These are phyloP conservation scores for Erucastrum elatum DNA, from an alignment of 345 rosid genomes.

Conservation along the genomic window DNA sequence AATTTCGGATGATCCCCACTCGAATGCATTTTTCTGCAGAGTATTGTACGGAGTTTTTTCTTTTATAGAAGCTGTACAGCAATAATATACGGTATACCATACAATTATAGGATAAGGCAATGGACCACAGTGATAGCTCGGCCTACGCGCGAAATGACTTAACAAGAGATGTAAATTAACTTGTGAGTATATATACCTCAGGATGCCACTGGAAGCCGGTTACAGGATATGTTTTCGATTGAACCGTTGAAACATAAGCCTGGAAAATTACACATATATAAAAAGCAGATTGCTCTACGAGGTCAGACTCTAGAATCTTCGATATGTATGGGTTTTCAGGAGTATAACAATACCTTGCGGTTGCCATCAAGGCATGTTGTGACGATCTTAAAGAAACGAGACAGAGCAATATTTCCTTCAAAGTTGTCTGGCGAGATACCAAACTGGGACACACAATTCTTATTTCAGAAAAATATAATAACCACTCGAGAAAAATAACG, in stretches of 20 bases:
- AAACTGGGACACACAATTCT: conserved; percentile 45
- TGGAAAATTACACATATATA: conserved; percentile 28
- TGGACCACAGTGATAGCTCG: neutral
- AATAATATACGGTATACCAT: neutral
- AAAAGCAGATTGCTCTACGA: neutral
- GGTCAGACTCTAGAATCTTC: neutral
- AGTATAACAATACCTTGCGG: conserved; percentile 49
- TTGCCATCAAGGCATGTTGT: conserved; percentile 72
- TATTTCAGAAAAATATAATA: conserved; percentile 4
- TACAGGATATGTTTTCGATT: conserved; percentile 73
- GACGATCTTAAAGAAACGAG: conserved; percentile 69
- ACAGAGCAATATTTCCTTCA: conserved; percentile 47
- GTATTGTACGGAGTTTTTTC: conserved; percentile 11
- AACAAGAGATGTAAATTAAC: neutral
- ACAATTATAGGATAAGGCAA: neutral
- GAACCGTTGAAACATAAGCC: conserved; percentile 87
- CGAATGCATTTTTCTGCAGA: conserved; percentile 93
- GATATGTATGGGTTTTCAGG: neutral
- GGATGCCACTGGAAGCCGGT: conserved; percentile 97
- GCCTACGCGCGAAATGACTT: neutral
- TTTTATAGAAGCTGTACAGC: conserved; percentile 15
- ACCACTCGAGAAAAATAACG: neutral
- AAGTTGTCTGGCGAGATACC: conserved; percentile 71
- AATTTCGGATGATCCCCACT: conserved; percentile 74
- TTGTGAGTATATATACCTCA: conserved; percentile 54